These are phyloP conservation scores for Striga asiatica DNA, from an alignment of 257 asterid genomes.

Conservation along the genomic window DNA sequence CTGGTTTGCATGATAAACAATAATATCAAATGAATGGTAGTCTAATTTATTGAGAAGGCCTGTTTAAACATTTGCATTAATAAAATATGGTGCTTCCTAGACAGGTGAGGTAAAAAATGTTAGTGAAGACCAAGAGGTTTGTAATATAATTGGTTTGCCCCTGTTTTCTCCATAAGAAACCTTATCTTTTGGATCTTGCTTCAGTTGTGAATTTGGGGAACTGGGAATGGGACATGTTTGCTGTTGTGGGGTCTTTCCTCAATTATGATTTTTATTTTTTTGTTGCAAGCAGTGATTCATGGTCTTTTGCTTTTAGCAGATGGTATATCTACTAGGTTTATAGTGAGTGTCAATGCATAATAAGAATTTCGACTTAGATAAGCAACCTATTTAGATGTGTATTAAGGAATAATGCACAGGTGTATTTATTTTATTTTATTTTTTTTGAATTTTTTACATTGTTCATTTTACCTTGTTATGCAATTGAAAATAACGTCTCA, in stretches of 20 bases:
- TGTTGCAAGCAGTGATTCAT: conserved; percentile 1
- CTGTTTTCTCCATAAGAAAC: neutral
- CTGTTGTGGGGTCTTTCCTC: neutral
- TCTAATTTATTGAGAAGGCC: neutral
- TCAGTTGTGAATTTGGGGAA: neutral
- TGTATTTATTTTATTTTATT: neutral
- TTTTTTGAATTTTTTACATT: no score
- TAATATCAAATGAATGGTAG: neutral
- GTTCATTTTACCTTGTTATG: neutral
- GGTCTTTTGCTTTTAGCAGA: neutral
- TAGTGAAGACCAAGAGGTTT: neutral
- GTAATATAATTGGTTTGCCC: neutral
- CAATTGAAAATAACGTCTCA: conserved; percentile 2
- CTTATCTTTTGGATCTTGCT: neutral
- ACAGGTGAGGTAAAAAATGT: neutral
- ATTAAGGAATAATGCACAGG: neutral
- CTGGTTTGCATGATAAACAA: neutral
- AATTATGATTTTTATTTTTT: neutral
- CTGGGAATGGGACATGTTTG: neutral
- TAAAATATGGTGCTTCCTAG: neutral
- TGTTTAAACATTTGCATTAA: neutral
- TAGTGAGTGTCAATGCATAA: neutral
- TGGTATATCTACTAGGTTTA: conserved; percentile 18
- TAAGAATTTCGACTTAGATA: neutral
- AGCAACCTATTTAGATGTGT: neutral